A percentile compares a stretch with the other conserved stretches of the same genome.
Evolutionary conservation across 768 basidiomycete species (phyloP).

Genomic region (Mycena latifolia): DNA sequence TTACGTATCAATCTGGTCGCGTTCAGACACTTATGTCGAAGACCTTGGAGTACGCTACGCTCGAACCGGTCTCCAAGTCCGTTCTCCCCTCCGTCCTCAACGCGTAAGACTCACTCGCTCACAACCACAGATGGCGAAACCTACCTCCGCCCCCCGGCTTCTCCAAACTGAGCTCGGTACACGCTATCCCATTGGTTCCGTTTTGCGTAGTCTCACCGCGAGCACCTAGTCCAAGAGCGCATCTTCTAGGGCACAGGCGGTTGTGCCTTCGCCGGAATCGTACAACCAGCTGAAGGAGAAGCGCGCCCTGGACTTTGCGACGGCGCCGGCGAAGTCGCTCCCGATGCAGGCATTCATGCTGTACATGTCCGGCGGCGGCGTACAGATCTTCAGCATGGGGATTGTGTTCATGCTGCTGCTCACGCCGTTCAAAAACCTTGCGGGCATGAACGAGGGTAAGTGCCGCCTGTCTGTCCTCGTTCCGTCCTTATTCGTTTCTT

Average conservation of each 20-base stretch:
- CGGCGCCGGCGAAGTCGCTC: constrained; percentile 87
- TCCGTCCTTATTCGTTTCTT: not conserved
- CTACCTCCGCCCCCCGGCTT: constrained; percentile 80
- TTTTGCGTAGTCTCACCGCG: constrained; percentile 9
- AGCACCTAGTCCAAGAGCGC: constrained; percentile 56
- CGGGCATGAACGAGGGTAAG: constrained; percentile 83
- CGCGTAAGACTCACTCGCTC: not conserved
- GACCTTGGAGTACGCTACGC: constrained; percentile 52
- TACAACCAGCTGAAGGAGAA: constrained; percentile 80
- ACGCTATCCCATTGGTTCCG: constrained; percentile 16
- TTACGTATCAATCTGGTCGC: constrained; percentile 1
- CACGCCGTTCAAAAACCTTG: constrained; percentile 87
- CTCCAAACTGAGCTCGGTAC: constrained; percentile 58
- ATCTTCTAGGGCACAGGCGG: constrained; percentile 46
- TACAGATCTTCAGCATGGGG: constrained; percentile 97
- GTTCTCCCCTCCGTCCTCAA: constrained; percentile 15
- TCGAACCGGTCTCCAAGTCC: constrained; percentile 56
- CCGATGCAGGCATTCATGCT: constrained; percentile 99
- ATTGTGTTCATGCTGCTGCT: constrained; percentile 94
- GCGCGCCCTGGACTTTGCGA: constrained; percentile 89
- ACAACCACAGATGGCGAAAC: constrained; percentile 65
- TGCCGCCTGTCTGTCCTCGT: not conserved
- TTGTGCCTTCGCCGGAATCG: constrained; percentile 56
- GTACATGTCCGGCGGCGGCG: constrained; percentile 97
- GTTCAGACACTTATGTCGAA: constrained; percentile 19